Evolutionary conservation across 2,329 filamentous ascomycete species (phyloP).

Genomic region (Gnomoniopsis sp.): DNA sequence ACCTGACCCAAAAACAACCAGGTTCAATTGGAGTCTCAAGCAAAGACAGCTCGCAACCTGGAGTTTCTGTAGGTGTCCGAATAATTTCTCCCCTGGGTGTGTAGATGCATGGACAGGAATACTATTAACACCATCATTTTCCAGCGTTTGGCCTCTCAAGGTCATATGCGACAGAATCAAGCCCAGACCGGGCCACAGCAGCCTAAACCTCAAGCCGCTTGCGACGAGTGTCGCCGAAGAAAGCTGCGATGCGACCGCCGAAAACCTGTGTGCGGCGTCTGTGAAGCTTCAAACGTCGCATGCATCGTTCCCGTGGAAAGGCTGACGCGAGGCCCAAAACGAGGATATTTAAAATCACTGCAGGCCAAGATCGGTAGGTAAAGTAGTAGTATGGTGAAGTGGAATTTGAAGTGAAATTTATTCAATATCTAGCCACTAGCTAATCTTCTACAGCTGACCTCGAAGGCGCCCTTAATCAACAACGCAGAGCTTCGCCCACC

Average conservation of each 20-base stretch:
- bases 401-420: background rate
- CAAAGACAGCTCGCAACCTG: too few species aligned
- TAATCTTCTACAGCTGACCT: background rate
- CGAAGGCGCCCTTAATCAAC: background rate
- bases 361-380: conserved; percentile 1
- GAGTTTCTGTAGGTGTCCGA: too few species aligned
- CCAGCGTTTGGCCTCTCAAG: too few species aligned
- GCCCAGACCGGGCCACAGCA: too few species aligned
- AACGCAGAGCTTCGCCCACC: background rate
- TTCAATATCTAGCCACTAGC: too few species aligned
- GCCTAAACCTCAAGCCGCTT: background rate
- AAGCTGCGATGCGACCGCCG: conserved; percentile 12
- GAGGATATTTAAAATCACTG: conserved; percentile 1
- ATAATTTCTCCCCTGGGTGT: too few species aligned
- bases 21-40: too few species aligned
- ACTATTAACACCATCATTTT: too few species aligned
- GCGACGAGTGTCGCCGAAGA: conserved; percentile 7
- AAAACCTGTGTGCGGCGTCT: conserved; percentile 2
- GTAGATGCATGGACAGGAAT: too few species aligned
- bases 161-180: too few species aligned
- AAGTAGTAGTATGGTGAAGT: background rate
- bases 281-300: background rate
- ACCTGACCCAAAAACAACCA: too few species aligned
- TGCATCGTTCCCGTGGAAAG: background rate
- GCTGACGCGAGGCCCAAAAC: conserved; percentile 2